A percentile compares a stretch with the other conserved stretches of the same genome.
Conservation (phyloP, 2,329 filamentous ascomycete genomes). For the Aspergillus fumigatiaffinis region DNA sequence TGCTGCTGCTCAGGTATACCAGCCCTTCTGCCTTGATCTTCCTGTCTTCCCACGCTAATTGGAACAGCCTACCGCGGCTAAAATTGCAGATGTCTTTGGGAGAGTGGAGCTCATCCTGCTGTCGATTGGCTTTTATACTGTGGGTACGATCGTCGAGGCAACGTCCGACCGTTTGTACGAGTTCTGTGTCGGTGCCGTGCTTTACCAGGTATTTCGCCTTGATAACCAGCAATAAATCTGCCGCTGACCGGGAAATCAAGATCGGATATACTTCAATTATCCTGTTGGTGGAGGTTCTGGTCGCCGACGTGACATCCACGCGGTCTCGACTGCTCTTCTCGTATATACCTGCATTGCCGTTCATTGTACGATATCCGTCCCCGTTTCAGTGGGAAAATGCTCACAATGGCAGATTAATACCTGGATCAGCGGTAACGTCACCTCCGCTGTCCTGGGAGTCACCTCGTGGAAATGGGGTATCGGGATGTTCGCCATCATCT, state of each 20-base stretch:
- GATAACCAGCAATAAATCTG: not conserved
- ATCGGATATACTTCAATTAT: constrained; percentile 61
- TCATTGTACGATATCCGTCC: constrained; percentile 39
- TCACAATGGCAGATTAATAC: constrained; percentile 49
- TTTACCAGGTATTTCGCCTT: constrained; percentile 47
- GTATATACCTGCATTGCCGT: constrained; percentile 59
- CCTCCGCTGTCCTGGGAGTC: constrained; percentile 45
- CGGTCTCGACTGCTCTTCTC: constrained; percentile 62
- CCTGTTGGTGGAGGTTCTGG: constrained; percentile 60
- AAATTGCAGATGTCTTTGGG: constrained; percentile 61
- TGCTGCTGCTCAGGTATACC: constrained; percentile 49
- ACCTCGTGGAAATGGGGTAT: constrained; percentile 61
- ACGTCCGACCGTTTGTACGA: constrained; percentile 45
- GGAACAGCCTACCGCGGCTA: constrained; percentile 54
- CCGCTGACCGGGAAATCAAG: constrained; percentile 22
- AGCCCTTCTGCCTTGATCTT: not conserved
- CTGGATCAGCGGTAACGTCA: constrained; percentile 60
- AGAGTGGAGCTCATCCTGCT: constrained; percentile 56
- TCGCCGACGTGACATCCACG: constrained; percentile 62
- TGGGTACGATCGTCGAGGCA: constrained; percentile 57
- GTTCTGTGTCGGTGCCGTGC: constrained; percentile 56
- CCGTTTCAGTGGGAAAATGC: not conserved
- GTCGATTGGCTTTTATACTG: constrained; percentile 54
- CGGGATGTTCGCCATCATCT: constrained; percentile 63
- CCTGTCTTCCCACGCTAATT: not conserved